Conservation (phyloP, 345 rosid species). For the Moringa oleifera region DNA sequence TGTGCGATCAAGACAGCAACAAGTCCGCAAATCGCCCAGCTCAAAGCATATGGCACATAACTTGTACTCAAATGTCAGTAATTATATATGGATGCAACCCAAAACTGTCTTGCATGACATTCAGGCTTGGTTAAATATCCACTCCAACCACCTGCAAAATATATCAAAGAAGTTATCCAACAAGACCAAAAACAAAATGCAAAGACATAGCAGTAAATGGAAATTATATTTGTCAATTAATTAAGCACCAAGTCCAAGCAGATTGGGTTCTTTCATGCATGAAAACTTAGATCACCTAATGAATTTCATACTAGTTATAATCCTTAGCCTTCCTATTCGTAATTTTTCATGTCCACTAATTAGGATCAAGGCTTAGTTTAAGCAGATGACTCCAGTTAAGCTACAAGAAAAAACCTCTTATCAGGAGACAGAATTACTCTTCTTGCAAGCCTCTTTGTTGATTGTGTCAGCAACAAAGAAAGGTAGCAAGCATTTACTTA, state of each 20-base stretch:
- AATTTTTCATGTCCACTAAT: neutral
- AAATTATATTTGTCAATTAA: conserved; percentile 10
- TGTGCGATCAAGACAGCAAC: conserved; percentile 6
- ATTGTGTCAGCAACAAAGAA: too few species aligned
- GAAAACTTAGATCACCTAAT: neutral
- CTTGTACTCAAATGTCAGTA: conserved; percentile 1
- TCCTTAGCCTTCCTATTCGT: neutral
- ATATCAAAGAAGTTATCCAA: neutral
- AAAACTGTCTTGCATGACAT: neutral
- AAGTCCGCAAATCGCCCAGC: conserved; percentile 9
- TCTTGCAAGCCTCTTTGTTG: too few species aligned
- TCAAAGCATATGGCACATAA: conserved; percentile 8
- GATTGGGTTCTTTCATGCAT: too few species aligned
- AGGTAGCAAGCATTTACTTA: neutral
- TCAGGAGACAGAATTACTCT: neutral
- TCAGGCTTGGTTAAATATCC: conserved; percentile 5
- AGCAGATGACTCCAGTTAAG: neutral
- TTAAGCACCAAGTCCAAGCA: conserved; percentile 2
- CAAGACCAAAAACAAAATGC: neutral
- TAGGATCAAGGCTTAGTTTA: neutral
- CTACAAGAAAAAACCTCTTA: neutral
- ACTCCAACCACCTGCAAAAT: conserved; percentile 25
- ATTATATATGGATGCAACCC: neutral
- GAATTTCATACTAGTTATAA: too few species aligned
- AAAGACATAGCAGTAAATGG: neutral